phyloP scores from a whole-genome alignment of 441 rosid genomes.

The Populus trichocarpa region DNA sequence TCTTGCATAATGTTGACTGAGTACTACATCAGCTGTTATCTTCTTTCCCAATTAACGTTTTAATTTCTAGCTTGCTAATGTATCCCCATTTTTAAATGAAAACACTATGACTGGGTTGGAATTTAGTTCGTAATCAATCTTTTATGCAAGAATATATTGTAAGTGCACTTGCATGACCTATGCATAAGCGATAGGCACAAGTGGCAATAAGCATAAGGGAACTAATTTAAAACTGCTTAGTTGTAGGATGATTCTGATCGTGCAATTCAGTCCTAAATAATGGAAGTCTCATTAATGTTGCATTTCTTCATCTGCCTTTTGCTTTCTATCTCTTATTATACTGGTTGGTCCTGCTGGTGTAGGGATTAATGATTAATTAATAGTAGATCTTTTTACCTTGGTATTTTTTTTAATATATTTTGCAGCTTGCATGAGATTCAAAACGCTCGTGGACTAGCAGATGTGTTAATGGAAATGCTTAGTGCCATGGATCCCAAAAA shows the following conservation, averaged over 20 bases:
- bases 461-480: constrained; percentile 82
- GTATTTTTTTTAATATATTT: constrained; percentile 12
- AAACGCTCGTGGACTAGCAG: constrained; percentile 71
- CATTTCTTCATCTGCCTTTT: background rate
- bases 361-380: background rate
- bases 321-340: background rate
- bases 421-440: constrained; percentile 73
- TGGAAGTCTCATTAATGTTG: background rate
- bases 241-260: background rate
- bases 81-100: background rate
- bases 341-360: background rate
- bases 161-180: background rate
- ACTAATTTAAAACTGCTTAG: background rate
- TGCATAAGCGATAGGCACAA: background rate
- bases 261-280: background rate
- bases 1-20: background rate
- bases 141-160: background rate
- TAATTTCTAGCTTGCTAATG: background rate
- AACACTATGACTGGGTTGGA: background rate
- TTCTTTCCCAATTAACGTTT: background rate
- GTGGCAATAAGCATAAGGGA: background rate
- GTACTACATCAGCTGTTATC: background rate
- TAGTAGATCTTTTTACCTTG: background rate
- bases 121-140: background rate
- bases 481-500: constrained; percentile 81